Evolutionary conservation across 1,139 yeast species (phyloP), one percentile per base, ranked within the genome.

Genomic region (Zygosaccharomyces sapae): DNA sequence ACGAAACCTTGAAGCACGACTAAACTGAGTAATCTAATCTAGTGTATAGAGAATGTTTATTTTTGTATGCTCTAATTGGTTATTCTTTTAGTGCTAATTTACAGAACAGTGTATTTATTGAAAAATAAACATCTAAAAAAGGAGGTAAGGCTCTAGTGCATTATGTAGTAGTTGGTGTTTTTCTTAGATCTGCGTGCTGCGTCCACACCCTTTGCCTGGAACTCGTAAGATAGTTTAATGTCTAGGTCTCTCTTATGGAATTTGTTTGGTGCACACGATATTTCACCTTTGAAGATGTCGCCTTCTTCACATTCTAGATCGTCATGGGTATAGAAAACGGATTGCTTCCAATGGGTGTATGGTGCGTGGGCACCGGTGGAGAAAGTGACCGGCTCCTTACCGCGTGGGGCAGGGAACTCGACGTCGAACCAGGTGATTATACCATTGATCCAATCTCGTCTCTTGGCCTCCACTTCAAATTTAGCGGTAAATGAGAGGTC

Each of bases 321-420:
- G 61, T 87, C 88, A 61, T 80, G 81, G 66, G 92, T 77, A 70
- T 92, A 94, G 70, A 94, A 89, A 1, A 92, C 95, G 16, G 97
- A 86, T 72, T 92, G 98, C 69, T 92, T 94, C 99, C 99, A 94
- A 67, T 86, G 95, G 20, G 95, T 86, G 71, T 85, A 85, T 55
- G 79, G 77, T 45, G 82, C 79, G 73, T 83, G 85, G 38, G 95
- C 92, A 30, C 95, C 95, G 13, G 95, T 86, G 33, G 86, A 80
- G 61, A 86, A 84, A 33, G 73, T 73, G 40, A 83, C 81, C 50
- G 75, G 77, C 55, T 79, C 80, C 39, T 56, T 52, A 27, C 63
- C 65, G 55, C 82, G 81, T 46, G 77, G 75, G 31, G 67, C 67
- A 49, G 88, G 86, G 77, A 92, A 92, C 57, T 80, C 89, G 62